Evolutionary conservation across 1,284 basidiomycete genomes (phyloP).

Genomic region (Neonothopanus nambi): DNA sequence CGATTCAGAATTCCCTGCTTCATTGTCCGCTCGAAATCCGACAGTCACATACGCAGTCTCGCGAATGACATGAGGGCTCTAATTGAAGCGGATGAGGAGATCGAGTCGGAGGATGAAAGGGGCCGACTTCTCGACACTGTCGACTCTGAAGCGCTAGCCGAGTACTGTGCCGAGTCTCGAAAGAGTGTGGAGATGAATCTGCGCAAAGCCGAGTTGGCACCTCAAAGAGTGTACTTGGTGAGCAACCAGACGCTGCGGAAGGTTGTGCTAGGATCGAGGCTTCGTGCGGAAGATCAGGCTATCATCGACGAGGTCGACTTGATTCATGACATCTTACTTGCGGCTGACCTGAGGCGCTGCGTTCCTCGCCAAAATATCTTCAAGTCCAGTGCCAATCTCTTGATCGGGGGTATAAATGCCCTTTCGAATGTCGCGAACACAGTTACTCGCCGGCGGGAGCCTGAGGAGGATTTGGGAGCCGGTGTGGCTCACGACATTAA

Average conservation of each 20-base stretch:
- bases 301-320: too few relatives aligned
- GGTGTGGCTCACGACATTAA: too few relatives aligned
- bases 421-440: too few relatives aligned
- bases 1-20: slow-evolving; percentile 32
- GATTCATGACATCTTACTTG: too few relatives aligned
- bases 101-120: slow-evolving; percentile 9
- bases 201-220: slow-evolving; percentile 23
- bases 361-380: too few relatives aligned
- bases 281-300: too few relatives aligned
- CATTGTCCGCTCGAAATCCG: slow-evolving; percentile 37
- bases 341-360: too few relatives aligned
- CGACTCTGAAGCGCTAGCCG: slow-evolving; percentile 17
- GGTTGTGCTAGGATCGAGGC: slow-evolving; percentile 14
- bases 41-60: slow-evolving; percentile 32
- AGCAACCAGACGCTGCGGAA: slow-evolving; percentile 18
- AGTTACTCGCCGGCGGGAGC: too few relatives aligned
- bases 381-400: too few relatives aligned
- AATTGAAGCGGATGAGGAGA: too few relatives aligned
- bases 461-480: too few relatives aligned
- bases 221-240: slow-evolving; percentile 32
- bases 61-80: slow-evolving; percentile 28
- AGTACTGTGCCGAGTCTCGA: slow-evolving; percentile 27
- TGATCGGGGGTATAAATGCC: too few relatives aligned
- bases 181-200: slow-evolving; percentile 30
- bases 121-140: neutral